phyloP scores from a whole-genome alignment of 805 yeast genomes.

The Starmera caribaea region DNA sequence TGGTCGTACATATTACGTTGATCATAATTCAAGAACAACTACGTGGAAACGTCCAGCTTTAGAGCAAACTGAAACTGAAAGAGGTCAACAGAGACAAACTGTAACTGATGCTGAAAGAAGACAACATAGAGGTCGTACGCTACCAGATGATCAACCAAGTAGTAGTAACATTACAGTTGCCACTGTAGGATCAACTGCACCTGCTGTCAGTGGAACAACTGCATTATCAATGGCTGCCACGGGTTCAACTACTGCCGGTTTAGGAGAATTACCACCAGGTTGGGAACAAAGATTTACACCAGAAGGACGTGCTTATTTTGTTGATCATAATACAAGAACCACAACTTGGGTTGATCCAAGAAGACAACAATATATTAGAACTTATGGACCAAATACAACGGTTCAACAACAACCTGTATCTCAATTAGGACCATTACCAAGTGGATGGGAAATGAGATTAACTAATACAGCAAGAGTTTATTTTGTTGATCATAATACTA shows the following conservation, averaged over 20 bases:
- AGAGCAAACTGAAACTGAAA: conserved; percentile 66
- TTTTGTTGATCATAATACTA: conserved; percentile 97
- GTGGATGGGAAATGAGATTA: conserved; percentile 99
- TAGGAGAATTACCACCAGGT: conserved; percentile 96
- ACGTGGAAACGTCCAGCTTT: conserved; percentile 97
- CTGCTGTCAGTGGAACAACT: conserved; percentile 41
- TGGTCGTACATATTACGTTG: conserved; percentile 96
- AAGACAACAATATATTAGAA: conserved; percentile 95
- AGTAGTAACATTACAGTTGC: conserved; percentile 34
- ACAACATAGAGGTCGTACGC: conserved; percentile 82
- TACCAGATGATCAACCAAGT: conserved; percentile 53
- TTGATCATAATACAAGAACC: conserved; percentile 98
- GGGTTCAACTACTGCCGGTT: conserved; percentile 86
- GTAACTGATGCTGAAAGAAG: conserved; percentile 82
- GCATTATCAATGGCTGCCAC: conserved; percentile 59
- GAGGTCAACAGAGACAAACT: conserved; percentile 48
- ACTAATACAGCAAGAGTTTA: conserved; percentile 98
- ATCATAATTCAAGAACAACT: conserved; percentile 94
- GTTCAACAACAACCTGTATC: conserved; percentile 97
- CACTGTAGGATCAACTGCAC: conserved; percentile 30
- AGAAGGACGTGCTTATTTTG: conserved; percentile 97
- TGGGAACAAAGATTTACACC: conserved; percentile 99
- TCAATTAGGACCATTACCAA: conserved; percentile 94
- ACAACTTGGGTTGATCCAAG: conserved; percentile 99
- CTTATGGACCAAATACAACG: conserved; percentile 82